These are phyloP conservation scores for Cordyceps pruinosa DNA, from an alignment of 2,329 filamentous ascomycete species.

Conservation along the genomic window DNA sequence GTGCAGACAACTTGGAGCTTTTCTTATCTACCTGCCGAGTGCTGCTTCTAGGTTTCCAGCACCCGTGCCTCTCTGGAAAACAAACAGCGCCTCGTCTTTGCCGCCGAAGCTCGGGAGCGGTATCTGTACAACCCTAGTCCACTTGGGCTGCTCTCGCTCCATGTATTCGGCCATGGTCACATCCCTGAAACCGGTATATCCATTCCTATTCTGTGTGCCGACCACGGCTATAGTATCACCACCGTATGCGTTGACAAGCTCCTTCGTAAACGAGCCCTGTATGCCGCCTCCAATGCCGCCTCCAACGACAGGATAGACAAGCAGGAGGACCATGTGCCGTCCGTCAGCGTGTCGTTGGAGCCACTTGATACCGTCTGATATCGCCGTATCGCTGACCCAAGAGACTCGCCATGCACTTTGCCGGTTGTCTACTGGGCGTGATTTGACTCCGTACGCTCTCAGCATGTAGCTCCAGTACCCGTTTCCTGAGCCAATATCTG, in stretches of 20 bases:
- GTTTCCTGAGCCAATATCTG: constrained; percentile 65
- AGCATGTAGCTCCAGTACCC: constrained; percentile 73
- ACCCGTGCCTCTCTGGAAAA: constrained; percentile 49
- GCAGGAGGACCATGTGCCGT: constrained; percentile 52
- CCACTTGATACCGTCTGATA: constrained; percentile 53
- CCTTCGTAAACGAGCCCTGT: constrained; percentile 57
- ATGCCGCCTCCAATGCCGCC: constrained; percentile 56
- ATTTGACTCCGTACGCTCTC: constrained; percentile 47
- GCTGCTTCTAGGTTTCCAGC: constrained; percentile 19
- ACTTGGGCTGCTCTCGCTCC: constrained; percentile 47
- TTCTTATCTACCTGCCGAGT: not conserved
- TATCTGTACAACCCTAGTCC: constrained; percentile 55
- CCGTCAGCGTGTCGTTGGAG: constrained; percentile 43
- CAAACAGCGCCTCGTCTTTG: constrained; percentile 68
- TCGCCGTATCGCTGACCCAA: constrained; percentile 63
- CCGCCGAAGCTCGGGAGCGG: constrained; percentile 67
- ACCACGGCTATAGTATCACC: constrained; percentile 63
- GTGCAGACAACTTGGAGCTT: not conserved
- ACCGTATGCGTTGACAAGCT: constrained; percentile 52
- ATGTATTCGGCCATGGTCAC: constrained; percentile 62
- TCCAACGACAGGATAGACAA: constrained; percentile 68
- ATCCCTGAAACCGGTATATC: constrained; percentile 63
- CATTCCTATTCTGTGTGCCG: constrained; percentile 67
- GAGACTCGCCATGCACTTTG: constrained; percentile 60
- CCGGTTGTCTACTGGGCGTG: constrained; percentile 59